phyloP scores from a whole-genome alignment of 345 rosid species.

The Bruguiera sexangula region DNA sequence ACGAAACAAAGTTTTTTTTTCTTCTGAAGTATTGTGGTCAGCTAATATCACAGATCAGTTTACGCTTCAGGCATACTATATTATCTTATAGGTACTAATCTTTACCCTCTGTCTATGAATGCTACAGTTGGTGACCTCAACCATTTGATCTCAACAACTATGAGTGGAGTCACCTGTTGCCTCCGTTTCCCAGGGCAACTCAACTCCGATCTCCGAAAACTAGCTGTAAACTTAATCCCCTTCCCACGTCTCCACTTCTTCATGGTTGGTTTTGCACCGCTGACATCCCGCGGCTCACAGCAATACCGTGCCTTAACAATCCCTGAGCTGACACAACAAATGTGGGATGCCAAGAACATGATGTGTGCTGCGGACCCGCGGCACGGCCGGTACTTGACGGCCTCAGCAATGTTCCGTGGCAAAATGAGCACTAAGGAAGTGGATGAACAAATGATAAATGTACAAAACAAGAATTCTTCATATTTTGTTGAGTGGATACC shows the following conservation, averaged over 20 bases:
- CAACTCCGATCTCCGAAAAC: conserved; percentile 79
- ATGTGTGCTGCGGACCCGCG: conserved; percentile 91
- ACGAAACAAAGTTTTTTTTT: too few relatives aligned
- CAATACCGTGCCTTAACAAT: conserved; percentile 78
- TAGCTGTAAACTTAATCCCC: conserved; percentile 74
- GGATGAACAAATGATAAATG: conserved; percentile 87
- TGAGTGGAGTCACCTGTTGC: conserved; percentile 89
- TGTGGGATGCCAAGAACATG: conserved; percentile 86
- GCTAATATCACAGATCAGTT: too few relatives aligned
- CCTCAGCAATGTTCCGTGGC: conserved; percentile 87
- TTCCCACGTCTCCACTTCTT: conserved; percentile 81
- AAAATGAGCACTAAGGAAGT: conserved; percentile 93
- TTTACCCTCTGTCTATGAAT: neutral
- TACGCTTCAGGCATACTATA: too few relatives aligned
- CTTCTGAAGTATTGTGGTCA: too few relatives aligned
- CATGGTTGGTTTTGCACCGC: conserved; percentile 82
- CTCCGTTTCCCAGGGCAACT: conserved; percentile 83
- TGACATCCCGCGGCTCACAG: conserved; percentile 74
- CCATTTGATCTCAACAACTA: conserved; percentile 76
- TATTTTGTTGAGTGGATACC: conserved; percentile 79
- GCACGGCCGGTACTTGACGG: conserved; percentile 80
- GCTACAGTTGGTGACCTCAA: conserved; percentile 72
- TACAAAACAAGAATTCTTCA: conserved; percentile 90
- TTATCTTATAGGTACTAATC: neutral
- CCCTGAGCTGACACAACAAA: conserved; percentile 81